These are phyloP conservation scores for Rhynchospora pubera DNA, from an alignment of 176 grass and related monocot genomes.

Conservation along the genomic window DNA sequence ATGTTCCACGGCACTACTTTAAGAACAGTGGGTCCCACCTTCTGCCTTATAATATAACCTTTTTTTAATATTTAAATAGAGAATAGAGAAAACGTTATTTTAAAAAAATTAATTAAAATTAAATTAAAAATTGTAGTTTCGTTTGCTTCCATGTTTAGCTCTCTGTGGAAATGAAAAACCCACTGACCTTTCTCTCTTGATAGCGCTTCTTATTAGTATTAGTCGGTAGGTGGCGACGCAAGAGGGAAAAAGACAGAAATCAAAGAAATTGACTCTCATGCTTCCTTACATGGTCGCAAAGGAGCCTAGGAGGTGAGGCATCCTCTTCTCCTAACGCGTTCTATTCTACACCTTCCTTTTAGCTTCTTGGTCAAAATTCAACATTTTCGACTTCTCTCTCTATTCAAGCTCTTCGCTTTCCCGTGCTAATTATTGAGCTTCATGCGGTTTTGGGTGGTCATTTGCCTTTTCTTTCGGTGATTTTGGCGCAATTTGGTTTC, in stretches of 20 bases:
- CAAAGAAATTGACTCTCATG: not conserved
- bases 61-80: too few relatives aligned
- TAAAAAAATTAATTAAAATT: not conserved
- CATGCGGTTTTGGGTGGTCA: not conserved
- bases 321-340: not conserved
- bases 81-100: not conserved
- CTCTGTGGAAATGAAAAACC: not conserved
- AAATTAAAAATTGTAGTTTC: not conserved
- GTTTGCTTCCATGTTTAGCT: not conserved
- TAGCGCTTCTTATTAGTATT: not conserved
- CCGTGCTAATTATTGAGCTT: not conserved
- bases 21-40: not conserved
- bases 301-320: not conserved
- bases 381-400: conserved; percentile 9
- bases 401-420: conserved; percentile 9
- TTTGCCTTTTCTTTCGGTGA: not conserved
- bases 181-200: not conserved
- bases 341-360: not conserved
- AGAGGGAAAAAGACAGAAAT: not conserved
- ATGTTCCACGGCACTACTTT: not conserved
- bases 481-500: not conserved
- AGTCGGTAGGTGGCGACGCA: not conserved
- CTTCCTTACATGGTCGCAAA: not conserved
- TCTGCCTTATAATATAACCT: not conserved
- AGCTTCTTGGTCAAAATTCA: conserved; percentile 15